Evolutionary conservation across 257 asterid genomes (phyloP).

Genomic region (Ocimum tenuiflorum): DNA sequence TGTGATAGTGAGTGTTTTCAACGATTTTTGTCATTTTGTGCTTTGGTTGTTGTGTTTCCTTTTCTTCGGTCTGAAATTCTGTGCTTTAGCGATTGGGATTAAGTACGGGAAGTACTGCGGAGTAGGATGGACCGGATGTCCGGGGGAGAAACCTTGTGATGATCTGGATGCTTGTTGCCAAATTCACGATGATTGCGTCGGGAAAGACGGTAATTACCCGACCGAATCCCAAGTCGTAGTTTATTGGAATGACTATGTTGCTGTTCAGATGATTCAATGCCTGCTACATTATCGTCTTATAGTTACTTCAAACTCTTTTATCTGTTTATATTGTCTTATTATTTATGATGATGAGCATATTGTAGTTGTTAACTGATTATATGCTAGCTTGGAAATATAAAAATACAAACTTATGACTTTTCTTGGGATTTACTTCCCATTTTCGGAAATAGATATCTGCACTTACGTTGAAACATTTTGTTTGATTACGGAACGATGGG

Average conservation of each 20-base stretch:
- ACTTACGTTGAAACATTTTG: not conserved
- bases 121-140: constrained; percentile 88
- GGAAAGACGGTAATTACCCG: constrained; percentile 44
- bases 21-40: not conserved
- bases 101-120: constrained; percentile 93
- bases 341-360: not conserved
- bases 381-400: not conserved
- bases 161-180: constrained; percentile 88
- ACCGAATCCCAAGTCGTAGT: no score
- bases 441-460: not conserved
- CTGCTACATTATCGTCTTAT: not conserved
- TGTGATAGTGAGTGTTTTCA: constrained; percentile 45
- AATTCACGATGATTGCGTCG: constrained; percentile 82
- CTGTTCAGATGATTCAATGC: not conserved
- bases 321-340: not conserved
- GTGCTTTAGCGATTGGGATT: constrained; percentile 55
- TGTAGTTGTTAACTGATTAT: not conserved
- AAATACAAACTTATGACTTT: not conserved
- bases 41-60: not conserved
- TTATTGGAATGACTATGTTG: not conserved
- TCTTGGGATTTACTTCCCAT: not conserved
- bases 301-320: not conserved
- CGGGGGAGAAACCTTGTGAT: constrained; percentile 94
- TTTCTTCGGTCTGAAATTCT: constrained; percentile 6
- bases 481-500: not conserved